Conservation (phyloP, 495 filamentous ascomycete species). For the Parachaetomium inaequale region DNA sequence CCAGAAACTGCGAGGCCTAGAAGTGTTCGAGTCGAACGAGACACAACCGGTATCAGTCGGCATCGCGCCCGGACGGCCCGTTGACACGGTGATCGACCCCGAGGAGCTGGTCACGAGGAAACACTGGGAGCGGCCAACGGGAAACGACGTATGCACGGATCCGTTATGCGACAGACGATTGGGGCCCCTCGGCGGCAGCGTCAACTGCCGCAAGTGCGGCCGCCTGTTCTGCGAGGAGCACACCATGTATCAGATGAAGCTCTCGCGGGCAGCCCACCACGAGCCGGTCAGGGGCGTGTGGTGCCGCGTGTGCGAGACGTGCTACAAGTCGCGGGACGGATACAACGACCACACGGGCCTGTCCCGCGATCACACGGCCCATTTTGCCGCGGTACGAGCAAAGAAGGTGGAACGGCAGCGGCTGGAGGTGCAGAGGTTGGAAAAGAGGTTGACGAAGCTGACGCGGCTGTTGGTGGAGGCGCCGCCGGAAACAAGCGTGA, state of each 20-base stretch:
- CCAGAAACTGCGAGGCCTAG: slow-evolving; percentile 94
- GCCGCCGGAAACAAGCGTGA: slow-evolving; percentile 51
- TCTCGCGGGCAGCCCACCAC: slow-evolving; percentile 82
- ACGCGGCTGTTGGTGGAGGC: slow-evolving; percentile 76
- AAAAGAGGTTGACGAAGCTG: slow-evolving; percentile 86
- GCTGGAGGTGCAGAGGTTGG: slow-evolving; percentile 81
- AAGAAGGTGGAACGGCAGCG: slow-evolving; percentile 77
- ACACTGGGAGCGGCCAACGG: slow-evolving; percentile 78
- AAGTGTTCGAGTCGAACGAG: slow-evolving; percentile 97
- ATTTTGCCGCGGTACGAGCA: slow-evolving; percentile 64
- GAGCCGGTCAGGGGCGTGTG: slow-evolving; percentile 90
- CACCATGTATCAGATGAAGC: slow-evolving; percentile 99
- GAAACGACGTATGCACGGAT: slow-evolving; percentile 80
- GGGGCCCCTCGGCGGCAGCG: slow-evolving; percentile 71
- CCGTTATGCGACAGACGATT: slow-evolving; percentile 78
- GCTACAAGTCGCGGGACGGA: slow-evolving; percentile 91
- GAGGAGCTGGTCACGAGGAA: slow-evolving; percentile 82
- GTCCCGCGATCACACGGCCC: slow-evolving; percentile 62
- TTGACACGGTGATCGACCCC: slow-evolving; percentile 60
- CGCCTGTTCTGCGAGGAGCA: slow-evolving; percentile 95
- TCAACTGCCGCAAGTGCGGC: slow-evolving; percentile 92
- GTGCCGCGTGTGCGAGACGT: slow-evolving; percentile 95
- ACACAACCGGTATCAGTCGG: slow-evolving; percentile 29
- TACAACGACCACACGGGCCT: slow-evolving; percentile 85
- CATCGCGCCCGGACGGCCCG: slow-evolving; percentile 25